Base-by-base conservation (phyloP, 768 basidiomycete genomes). In the Boletellus ananas region DNA sequence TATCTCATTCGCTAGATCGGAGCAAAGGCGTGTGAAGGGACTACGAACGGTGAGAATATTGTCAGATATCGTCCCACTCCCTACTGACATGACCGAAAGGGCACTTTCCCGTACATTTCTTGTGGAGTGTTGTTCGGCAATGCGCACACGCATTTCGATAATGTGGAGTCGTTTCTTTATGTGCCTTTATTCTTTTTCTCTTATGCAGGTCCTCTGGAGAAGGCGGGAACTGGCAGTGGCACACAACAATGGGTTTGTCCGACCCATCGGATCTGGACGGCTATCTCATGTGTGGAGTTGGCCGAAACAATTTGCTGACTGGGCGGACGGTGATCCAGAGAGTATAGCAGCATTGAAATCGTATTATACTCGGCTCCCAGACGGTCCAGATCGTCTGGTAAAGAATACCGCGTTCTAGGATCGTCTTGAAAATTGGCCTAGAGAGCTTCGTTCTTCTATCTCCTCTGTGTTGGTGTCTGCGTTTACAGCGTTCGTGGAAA, bases 161-260 rank as follows among this genome's bases (percentile, higher is more conserved):
- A 60, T 6, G 37, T 58, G 11, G 57, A 56, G 7, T 59, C 58
- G 2, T 54, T 60, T 21, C 41, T 58, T 21, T 60, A 58, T 9
- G 54, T 58, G 5, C 34, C 57, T 3, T 25, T 55, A 5, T 57
- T 57, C 48, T 54, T 57, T 37, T 52, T 57, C 52, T 46, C 45
- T 1, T 46, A 31, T n/a, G 45, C 45, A 3, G 35, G 36, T 3
- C 27, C 59, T 0, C 54, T 58, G 6, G 1, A 39, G 0, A 31
- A 43, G 23, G 20, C 23, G 10, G n/a, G 20, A 27, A 6, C 36
- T 51, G 6, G 9, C 42, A 6, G 46, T 8, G 1, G 57, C 59
- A 0, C 33, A 53, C 2, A 13, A 25, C 0, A 6, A 7, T 1
- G 54, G 51, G 2, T 58, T 54, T 34, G 27, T 36, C 27, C 51